Evolutionary conservation across 495 filamentous ascomycete species (phyloP).

Genomic region (Penicillium argentinense): DNA sequence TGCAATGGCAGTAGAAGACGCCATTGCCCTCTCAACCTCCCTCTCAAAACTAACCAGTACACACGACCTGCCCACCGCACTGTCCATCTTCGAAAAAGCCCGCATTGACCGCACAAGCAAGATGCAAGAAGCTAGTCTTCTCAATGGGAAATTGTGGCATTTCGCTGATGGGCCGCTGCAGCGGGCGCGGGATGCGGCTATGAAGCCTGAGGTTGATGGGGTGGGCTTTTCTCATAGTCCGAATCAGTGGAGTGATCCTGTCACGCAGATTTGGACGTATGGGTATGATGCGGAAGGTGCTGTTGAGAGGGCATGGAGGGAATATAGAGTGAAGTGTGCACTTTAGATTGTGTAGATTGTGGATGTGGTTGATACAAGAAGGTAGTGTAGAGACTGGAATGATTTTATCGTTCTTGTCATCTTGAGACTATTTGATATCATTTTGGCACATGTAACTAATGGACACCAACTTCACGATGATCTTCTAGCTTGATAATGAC

Average conservation of each 20-base stretch:
- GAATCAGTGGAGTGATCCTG: conserved; percentile 51
- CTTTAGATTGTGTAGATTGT: too few species aligned
- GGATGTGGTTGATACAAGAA: too few species aligned
- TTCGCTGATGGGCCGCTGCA: conserved; percentile 45
- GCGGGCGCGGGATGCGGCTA: conserved; percentile 39
- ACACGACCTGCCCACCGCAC: conserved; percentile 12
- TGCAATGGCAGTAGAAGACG: conserved; percentile 47
- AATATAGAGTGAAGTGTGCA: too few species aligned
- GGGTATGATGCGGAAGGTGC: conserved; percentile 46
- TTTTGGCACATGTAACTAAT: too few species aligned
- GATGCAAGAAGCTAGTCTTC: conserved; percentile 39
- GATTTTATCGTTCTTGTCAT: too few species aligned
- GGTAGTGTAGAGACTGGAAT: neutral
- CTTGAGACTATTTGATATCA: too few species aligned
- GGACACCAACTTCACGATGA: too few species aligned
- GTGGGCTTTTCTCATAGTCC: conserved; percentile 32
- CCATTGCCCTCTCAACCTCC: conserved; percentile 26
- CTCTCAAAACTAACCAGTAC: conserved; percentile 16
- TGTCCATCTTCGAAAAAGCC: conserved; percentile 28
- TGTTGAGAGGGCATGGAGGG: conserved; percentile 31
- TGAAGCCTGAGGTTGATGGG: conserved; percentile 30
- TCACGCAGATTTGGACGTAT: conserved; percentile 47
- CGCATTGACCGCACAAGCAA: conserved; percentile 24
- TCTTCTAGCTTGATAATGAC: too few species aligned
- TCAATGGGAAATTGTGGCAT: conserved; percentile 44